Evolutionary conservation across 805 yeast species (phyloP), one percentile per base, ranked within the genome.

Genomic region (Kodamaea hsintzibuensis): DNA sequence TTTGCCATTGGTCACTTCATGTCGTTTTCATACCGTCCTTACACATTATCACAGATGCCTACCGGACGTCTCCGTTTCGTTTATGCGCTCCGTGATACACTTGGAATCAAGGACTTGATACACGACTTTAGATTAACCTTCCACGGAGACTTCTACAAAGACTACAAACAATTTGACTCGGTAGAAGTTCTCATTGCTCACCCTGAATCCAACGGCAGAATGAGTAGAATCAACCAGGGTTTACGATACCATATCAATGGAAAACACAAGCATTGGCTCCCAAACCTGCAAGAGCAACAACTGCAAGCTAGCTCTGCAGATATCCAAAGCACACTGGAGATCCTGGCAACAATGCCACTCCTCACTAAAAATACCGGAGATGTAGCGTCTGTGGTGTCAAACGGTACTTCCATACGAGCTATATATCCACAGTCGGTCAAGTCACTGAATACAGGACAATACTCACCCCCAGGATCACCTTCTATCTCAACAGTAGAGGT

Each of bases 1-100:
- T 93, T 95, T 74, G 91, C 98, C 0, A 69, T 88, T 19, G 86
- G 95, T n/a, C 98, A 95, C 71, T 85, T 91, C 86, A 66, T 77
- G 46, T 91, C 98, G 0, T 95, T 95, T 68, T 83, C 91, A 5
- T 88, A 87, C 70, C 71, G 73, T 2, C 95, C 90, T 42, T 95
- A 87, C 66, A 81, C 85, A 1, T 76, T 82, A 2, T 67, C 80
- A 8, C 72, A 71, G 10, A 71, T 88, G 49, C 91, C 95, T 0
- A 86, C 85, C 33, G 86, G 90, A 42, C 73, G 97, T 44, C 62
- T 92, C 50, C 74, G 82, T 19, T 77, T 85, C 9, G 61, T 57
- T 43, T 78, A 81, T 55, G 97, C 98, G 0, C 52, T 91, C 1
- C 77, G 83, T 51, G 99, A 95, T 64, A 84, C 88, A 60, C 71